Evolutionary conservation across 257 asterid genomes (phyloP).

Genomic region (Gardenia jasminoides): DNA sequence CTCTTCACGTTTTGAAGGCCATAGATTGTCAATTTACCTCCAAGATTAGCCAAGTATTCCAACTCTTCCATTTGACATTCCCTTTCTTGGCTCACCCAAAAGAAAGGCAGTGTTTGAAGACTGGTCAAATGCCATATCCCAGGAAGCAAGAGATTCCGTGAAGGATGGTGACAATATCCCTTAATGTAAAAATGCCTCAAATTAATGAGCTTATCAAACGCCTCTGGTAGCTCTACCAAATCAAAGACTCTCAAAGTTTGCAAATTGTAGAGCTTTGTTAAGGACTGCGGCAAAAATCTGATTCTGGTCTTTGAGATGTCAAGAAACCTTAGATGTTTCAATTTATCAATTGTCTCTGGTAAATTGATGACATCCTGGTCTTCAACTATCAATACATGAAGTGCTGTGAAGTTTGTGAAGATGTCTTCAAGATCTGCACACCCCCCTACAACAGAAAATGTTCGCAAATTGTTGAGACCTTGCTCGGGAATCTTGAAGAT

Average conservation of each 20-base stretch:
- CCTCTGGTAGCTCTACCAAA: neutral
- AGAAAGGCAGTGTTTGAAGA: constrained; percentile 22
- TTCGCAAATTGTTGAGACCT: no score
- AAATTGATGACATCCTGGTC: neutral
- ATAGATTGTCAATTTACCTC: constrained; percentile 16
- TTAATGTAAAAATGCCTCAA: constrained; percentile 21
- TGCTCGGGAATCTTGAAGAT: no score
- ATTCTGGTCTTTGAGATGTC: constrained; percentile 11
- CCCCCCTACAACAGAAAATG: no score
- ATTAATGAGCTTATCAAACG: constrained; percentile 9
- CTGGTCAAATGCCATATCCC: constrained; percentile 17
- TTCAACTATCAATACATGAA: no score
- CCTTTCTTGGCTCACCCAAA: constrained; percentile 1
- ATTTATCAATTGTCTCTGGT: neutral
- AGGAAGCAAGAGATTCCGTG: neutral
- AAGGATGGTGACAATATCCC: neutral
- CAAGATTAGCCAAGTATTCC: constrained; percentile 15
- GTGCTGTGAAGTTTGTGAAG: no score
- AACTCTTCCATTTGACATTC: constrained; percentile 24
- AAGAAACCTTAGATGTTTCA: constrained; percentile 14
- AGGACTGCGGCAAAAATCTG: constrained; percentile 5
- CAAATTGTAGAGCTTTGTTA: constrained; percentile 15
- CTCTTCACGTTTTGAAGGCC: constrained; percentile 13
- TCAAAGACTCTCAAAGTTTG: constrained; percentile 12
- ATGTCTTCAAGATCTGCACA: no score